Conservation (phyloP, 768 basidiomycete genomes). For the Leccinum disarticulatum region DNA sequence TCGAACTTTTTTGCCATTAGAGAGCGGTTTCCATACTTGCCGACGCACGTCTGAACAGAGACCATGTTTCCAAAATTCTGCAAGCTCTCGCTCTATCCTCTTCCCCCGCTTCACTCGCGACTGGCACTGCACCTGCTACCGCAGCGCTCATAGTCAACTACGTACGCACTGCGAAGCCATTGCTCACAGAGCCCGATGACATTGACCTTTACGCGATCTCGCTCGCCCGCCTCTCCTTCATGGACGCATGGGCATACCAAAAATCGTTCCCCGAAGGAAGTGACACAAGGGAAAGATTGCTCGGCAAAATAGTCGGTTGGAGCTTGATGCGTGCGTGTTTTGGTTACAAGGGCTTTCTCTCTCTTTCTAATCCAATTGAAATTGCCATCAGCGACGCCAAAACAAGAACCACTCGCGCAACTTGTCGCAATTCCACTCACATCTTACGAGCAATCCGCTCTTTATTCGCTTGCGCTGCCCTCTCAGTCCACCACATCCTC, state of each 20-base stretch:
- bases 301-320: slow-evolving; percentile 65
- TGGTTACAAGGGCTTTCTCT: background rate
- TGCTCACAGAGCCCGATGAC: slow-evolving; percentile 65
- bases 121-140: slow-evolving; percentile 10
- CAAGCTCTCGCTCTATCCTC: slow-evolving; percentile 48
- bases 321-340: slow-evolving; percentile 61
- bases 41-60: slow-evolving; percentile 71
- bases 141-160: slow-evolving; percentile 63
- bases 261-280: slow-evolving; percentile 64
- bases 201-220: slow-evolving; percentile 70
- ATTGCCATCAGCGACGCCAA: slow-evolving; percentile 51
- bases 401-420: slow-evolving; percentile 54
- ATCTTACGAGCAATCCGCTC: slow-evolving; percentile 56
- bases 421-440: slow-evolving; percentile 68
- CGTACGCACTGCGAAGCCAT: slow-evolving; percentile 72
- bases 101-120: slow-evolving; percentile 39
- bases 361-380: slow-evolving; percentile 3
- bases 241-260: slow-evolving; percentile 77
- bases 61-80: slow-evolving; percentile 77
- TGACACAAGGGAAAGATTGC: slow-evolving; percentile 51
- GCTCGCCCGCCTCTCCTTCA: slow-evolving; percentile 59
- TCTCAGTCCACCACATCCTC: slow-evolving; percentile 33
- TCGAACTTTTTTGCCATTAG: slow-evolving; percentile 33
- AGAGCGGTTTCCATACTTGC: slow-evolving; percentile 70
- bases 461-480: slow-evolving; percentile 59